Evolutionary conservation across 2,329 filamentous ascomycete genomes (phyloP).

Genomic region (Penicillium sp.): DNA sequence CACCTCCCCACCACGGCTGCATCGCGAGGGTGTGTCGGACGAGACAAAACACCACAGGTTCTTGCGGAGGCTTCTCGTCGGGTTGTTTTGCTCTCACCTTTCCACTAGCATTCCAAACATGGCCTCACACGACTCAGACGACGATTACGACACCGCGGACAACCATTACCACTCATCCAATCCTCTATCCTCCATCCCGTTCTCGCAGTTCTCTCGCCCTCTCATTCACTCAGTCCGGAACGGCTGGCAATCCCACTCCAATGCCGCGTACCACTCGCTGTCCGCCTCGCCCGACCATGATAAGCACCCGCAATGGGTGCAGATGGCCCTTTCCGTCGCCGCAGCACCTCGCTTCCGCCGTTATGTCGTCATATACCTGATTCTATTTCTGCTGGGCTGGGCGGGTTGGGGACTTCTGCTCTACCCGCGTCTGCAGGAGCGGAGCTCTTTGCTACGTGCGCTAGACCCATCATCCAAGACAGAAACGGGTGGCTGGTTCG

Average conservation of each 20-base stretch:
- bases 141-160: conserved; percentile 28
- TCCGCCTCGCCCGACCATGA: conserved; percentile 18
- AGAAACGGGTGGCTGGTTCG: conserved; percentile 42
- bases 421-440: conserved; percentile 34
- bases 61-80: too few species aligned
- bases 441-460: conserved; percentile 28
- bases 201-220: conserved; percentile 26
- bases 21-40: too few species aligned
- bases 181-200: conserved; percentile 10
- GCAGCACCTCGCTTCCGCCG: conserved; percentile 44
- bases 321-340: conserved; percentile 33
- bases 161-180: conserved; percentile 13
- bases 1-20: too few species aligned
- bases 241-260: conserved; percentile 34
- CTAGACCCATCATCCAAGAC: conserved; percentile 32
- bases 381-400: conserved; percentile 33
- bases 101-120: too few species aligned
- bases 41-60: too few species aligned
- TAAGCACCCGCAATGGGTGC: conserved; percentile 22
- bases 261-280: conserved; percentile 19
- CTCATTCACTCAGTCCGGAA: conserved; percentile 42
- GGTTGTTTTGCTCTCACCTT: too few species aligned
- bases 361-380: conserved; percentile 36
- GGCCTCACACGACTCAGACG: conserved; percentile 20
- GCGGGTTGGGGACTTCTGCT: conserved; percentile 35